Evolutionary conservation across 2,329 filamentous ascomycete species (phyloP).

Genomic region (Mariannaea elegans): DNA sequence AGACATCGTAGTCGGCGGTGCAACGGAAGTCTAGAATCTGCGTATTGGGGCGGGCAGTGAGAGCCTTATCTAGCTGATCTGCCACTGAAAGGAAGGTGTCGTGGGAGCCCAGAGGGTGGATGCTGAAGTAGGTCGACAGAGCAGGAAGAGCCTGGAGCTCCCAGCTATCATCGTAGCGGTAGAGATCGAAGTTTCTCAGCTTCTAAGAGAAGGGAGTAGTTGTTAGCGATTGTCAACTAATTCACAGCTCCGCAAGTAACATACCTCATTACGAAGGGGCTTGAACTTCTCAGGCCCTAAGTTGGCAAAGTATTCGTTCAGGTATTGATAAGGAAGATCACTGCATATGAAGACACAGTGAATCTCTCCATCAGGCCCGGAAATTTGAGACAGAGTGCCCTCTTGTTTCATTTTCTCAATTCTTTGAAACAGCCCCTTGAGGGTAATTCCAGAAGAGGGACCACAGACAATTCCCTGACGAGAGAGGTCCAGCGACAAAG

Average conservation of each 20-base stretch:
- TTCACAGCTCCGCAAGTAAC: neutral
- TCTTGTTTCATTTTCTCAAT: slow-evolving; percentile 57
- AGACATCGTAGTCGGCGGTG: slow-evolving; percentile 50
- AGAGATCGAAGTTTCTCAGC: slow-evolving; percentile 58
- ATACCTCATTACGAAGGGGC: slow-evolving; percentile 54
- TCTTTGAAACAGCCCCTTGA: slow-evolving; percentile 60
- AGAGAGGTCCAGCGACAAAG: slow-evolving; percentile 62
- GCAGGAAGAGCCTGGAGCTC: slow-evolving; percentile 54
- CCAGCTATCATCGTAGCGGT: slow-evolving; percentile 66
- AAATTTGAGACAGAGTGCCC: slow-evolving; percentile 54
- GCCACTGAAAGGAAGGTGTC: slow-evolving; percentile 38
- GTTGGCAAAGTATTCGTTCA: slow-evolving; percentile 67
- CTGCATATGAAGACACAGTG: slow-evolving; percentile 69
- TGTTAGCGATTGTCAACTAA: slow-evolving; percentile 26
- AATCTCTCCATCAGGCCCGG: slow-evolving; percentile 55
- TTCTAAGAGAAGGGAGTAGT: slow-evolving; percentile 42
- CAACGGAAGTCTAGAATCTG: slow-evolving; percentile 56
- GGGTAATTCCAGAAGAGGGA: slow-evolving; percentile 67
- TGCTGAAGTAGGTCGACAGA: slow-evolving; percentile 47
- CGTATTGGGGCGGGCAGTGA: slow-evolving; percentile 41
- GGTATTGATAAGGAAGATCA: slow-evolving; percentile 70
- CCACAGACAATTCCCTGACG: slow-evolving; percentile 68
- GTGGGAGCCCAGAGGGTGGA: slow-evolving; percentile 36
- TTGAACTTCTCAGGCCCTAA: slow-evolving; percentile 58
- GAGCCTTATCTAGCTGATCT: slow-evolving; percentile 38